Percentiles rank a stretch among this genome's conserved stretches.
phyloP scores from a whole-genome alignment of 371 early-diverging fungal genomes.

The Zychaea mexicana region DNA sequence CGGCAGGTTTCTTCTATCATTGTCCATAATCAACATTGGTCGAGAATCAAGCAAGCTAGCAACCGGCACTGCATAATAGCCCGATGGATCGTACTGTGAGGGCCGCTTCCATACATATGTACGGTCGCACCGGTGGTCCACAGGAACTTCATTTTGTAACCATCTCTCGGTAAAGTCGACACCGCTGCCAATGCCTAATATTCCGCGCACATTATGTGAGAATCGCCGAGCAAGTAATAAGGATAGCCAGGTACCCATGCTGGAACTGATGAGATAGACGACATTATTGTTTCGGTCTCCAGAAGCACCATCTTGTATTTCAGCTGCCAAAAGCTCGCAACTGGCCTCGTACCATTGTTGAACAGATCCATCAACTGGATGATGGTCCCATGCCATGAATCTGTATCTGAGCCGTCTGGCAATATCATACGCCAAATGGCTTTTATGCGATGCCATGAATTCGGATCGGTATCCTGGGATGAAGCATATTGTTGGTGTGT shows the following conservation, averaged over 20 bases:
- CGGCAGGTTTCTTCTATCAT: background rate
- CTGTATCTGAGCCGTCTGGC: conserved; percentile 18
- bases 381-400: conserved; percentile 42
- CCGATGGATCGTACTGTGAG: conserved; percentile 29
- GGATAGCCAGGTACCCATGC: conserved; percentile 48
- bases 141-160: conserved; percentile 29
- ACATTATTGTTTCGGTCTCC: background rate
- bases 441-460: conserved; percentile 35
- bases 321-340: conserved; percentile 16
- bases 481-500: conserved; percentile 34
- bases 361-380: conserved; percentile 18
- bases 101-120: conserved; percentile 34
- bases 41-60: conserved; percentile 30
- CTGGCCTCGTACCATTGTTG: conserved; percentile 31
- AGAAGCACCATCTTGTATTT: background rate
- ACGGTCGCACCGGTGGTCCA: conserved; percentile 5
- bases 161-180: conserved; percentile 43
- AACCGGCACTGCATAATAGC: conserved; percentile 40
- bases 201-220: conserved; percentile 11
- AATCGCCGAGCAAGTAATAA: conserved; percentile 19
- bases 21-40: conserved; percentile 17
- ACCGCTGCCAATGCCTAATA: conserved; percentile 42
- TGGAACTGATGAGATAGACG: conserved; percentile 24
- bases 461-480: conserved; percentile 45
- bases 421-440: conserved; percentile 19